Base-by-base conservation (phyloP, 2,329 filamentous ascomycete species). In the Fusarium xyrophilum region DNA sequence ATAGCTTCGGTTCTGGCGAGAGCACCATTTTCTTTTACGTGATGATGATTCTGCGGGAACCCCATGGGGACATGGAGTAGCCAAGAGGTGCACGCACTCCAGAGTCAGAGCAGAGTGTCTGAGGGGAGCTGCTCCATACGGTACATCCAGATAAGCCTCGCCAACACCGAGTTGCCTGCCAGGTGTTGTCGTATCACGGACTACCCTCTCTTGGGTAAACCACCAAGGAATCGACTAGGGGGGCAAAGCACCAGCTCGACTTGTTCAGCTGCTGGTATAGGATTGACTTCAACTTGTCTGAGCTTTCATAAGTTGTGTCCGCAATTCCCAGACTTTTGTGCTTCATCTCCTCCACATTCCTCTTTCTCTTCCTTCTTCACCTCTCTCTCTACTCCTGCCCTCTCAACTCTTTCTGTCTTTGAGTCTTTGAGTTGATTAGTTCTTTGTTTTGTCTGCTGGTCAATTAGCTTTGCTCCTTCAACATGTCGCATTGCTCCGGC, bases 241-340 rank as follows among this genome's bases (percentile, higher is more conserved):
- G 58, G 60, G 61, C 53, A 52, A 60, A 46, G 33, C 19, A 5
- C 27, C 43, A 47, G 50, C 50, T 15, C 6, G 7, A 36, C 35
- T n/a, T n/a, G 19, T 38, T 38, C 35, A 38, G 35, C 35, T 50
- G 11, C 33, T 23, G 35, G 35, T 43, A 43, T 30, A 32, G 25
- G 48, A 28, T 51, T 33, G 23, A 28, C 33, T 44, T 46, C 39
- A 47, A 53, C 35, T 56, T 33, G 42, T 12, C 28, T 28, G 19
- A 30, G 43, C 43, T 47, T 32, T 57, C 69, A 69, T 69, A 69
- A 69, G 67, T 60, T 69, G 50, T 67, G 57, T 35, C 66, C 66
- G 56, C 66, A 56, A 43, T 69, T 57, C 66, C 66, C 62, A 55
- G 67, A 59, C 54, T 58, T 63, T 44, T 17, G 13, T 30, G 27